These are phyloP conservation scores for Eucalyptus cloeziana DNA, from an alignment of 345 rosid species.

Conservation along the genomic window DNA sequence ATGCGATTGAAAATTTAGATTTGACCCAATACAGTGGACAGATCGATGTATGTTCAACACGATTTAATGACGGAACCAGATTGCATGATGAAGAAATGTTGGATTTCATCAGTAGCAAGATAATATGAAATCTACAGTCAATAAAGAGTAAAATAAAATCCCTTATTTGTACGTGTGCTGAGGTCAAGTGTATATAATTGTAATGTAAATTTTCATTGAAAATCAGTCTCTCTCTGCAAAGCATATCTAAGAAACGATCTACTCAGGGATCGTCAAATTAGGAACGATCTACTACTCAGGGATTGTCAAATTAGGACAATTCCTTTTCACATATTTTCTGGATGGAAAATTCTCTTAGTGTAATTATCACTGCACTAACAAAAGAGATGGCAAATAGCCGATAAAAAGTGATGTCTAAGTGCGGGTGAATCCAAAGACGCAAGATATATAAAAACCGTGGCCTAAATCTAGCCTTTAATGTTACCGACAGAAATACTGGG, in stretches of 20 bases:
- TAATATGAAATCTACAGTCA: too few species aligned
- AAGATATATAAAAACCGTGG: background rate
- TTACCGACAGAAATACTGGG: too few species aligned
- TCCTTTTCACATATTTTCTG: too few species aligned
- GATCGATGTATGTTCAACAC: background rate
- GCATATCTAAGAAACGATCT: background rate
- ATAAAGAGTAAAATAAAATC: background rate
- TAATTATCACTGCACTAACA: background rate
- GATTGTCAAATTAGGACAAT: background rate
- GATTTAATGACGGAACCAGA: background rate
- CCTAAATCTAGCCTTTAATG: background rate
- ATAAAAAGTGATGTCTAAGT: background rate
- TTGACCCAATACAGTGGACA: background rate
- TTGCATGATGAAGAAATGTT: too few species aligned
- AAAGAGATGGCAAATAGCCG: background rate
- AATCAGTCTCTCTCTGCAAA: background rate
- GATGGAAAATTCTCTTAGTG: background rate
- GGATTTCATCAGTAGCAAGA: too few species aligned
- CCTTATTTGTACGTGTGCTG: background rate
- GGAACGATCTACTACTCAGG: background rate
- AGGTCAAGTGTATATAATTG: background rate
- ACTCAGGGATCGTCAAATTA: too few species aligned
- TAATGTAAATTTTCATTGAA: background rate
- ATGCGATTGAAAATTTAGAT: background rate
- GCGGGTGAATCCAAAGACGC: background rate